Base-by-base conservation (phyloP, 345 rosid species). In the Eucalyptus leucophloia region DNA sequence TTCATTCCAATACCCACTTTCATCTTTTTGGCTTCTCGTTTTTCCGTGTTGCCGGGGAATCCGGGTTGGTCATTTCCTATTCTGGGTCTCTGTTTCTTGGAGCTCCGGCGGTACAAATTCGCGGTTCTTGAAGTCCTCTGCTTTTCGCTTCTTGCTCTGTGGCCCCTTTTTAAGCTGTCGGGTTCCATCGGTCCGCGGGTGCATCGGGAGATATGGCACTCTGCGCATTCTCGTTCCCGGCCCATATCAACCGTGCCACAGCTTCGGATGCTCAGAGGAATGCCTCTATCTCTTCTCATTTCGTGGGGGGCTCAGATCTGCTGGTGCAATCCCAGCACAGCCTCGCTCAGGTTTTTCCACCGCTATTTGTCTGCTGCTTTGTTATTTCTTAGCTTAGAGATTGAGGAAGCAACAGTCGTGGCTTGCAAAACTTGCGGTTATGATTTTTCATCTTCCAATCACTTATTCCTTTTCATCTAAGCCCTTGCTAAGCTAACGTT, bases 191-290 rank as follows among this genome's bases (percentile, higher is more conserved):
- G 83, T 42, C 82, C 47, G 47, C 23, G 2, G 47, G 47, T 77
- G 30, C 21, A 9, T 24, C 90, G 56, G 86, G 72, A 51, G 88
- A 23, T 19, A 96, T 98, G 99, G 98, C 99, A 87, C 92, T 95
- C 23, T 94, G 91, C 93, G 92, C 96, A 90, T 94, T 94, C 92
- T 94, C 98, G 83, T 93, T 97, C 87, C 96, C 98, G 88, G 92
- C 94, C 87, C 89, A 90, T 91, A 89, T 91, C 86, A 91, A 37
- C 93, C 89, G 90, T 32, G 89, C 90, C 54, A 54, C 92, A n/a
- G 89, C 88, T 89, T 86, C 92, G 28, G 97, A 93, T 89, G 90
- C 92, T 92, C 93, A 86, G 17, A 95, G 92, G 50, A 86, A 8
- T 49, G 86, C 53, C 89, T 91, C 87, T 83, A 65, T 90, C 37